These are phyloP conservation scores for Lentinus polychrous DNA, from an alignment of 1,284 basidiomycete genomes.

Conservation along the genomic window DNA sequence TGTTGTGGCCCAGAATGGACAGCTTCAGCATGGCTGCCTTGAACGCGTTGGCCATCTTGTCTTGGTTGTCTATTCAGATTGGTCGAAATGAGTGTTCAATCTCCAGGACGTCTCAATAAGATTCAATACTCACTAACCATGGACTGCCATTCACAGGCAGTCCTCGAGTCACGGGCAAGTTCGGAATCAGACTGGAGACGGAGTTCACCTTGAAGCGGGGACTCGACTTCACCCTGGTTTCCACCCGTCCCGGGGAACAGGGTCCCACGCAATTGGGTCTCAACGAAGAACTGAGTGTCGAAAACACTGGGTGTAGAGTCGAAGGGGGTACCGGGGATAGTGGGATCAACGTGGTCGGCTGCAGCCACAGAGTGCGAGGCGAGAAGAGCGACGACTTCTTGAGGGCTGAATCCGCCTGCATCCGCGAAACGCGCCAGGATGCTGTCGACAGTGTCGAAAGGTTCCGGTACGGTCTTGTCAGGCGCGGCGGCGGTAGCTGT, in stretches of 20 bases:
- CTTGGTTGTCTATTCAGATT: conserved; percentile 17
- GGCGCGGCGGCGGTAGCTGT: conserved; percentile 15
- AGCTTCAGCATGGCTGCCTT: conserved; percentile 25
- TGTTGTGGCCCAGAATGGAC: conserved; percentile 22
- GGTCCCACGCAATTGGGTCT: conserved; percentile 21
- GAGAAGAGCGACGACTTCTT: conserved; percentile 26
- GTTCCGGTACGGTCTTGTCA: conserved; percentile 23
- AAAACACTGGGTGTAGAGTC: conserved; percentile 22
- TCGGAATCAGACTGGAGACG: conserved; percentile 33
- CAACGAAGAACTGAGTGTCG: conserved; percentile 23
- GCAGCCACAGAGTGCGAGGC: conserved; percentile 24
- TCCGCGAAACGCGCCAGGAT: conserved; percentile 25
- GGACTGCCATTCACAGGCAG: conserved; percentile 31
- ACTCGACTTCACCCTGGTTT: conserved; percentile 29
- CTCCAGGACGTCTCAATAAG: neutral
- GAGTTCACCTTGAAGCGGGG: conserved; percentile 31
- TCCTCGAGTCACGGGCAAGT: conserved; percentile 21
- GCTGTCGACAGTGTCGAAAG: conserved; percentile 22
- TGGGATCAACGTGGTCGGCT: conserved; percentile 21
- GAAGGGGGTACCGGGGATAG: conserved; percentile 20
- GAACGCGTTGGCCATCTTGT: conserved; percentile 22
- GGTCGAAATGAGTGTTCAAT: neutral
- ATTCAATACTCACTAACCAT: conserved; percentile 21
- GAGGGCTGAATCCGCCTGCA: conserved; percentile 24
- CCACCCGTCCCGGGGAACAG: conserved; percentile 23